phyloP scores from a whole-genome alignment of 164 flowering plant genomes.

The Vitis labrusca region DNA sequence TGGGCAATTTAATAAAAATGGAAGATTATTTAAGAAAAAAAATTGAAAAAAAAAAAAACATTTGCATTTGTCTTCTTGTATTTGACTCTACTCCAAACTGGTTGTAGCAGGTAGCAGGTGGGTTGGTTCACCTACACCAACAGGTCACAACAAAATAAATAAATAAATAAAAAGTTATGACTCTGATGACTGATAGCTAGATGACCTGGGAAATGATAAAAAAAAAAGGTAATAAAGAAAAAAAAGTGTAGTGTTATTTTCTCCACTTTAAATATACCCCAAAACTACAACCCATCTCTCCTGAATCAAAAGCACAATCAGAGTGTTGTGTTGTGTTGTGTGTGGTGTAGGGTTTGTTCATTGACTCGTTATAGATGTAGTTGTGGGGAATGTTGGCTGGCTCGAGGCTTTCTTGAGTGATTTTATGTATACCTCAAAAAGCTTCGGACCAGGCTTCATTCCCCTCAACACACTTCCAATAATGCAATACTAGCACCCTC shows the following conservation, averaged over 20 bases:
- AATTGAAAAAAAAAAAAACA: too few species aligned
- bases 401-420: constrained; percentile 39
- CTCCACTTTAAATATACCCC: too few species aligned
- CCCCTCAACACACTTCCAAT: constrained; percentile 43
- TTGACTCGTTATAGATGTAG: background rate
- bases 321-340: too few species aligned
- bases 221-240: too few species aligned
- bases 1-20: too few species aligned
- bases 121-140: constrained; percentile 15
- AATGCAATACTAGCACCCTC: too few species aligned
- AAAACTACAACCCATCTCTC: too few species aligned
- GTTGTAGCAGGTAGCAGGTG: constrained; percentile 17
- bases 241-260: too few species aligned
- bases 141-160: background rate
- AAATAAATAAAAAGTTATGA: background rate
- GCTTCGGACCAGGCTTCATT: constrained; percentile 92
- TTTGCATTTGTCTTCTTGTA: background rate
- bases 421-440: constrained; percentile 2
- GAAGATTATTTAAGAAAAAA: too few species aligned
- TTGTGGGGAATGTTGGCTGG: constrained; percentile 68
- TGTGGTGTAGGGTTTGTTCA: background rate
- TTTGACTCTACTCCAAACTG: background rate
- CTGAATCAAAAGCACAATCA: constrained; percentile 1
- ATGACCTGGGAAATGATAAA: too few species aligned
- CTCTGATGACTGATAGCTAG: background rate